These are phyloP conservation scores for Gamarada debralockiae DNA, from an alignment of 495 filamentous ascomycete species.

Conservation along the genomic window DNA sequence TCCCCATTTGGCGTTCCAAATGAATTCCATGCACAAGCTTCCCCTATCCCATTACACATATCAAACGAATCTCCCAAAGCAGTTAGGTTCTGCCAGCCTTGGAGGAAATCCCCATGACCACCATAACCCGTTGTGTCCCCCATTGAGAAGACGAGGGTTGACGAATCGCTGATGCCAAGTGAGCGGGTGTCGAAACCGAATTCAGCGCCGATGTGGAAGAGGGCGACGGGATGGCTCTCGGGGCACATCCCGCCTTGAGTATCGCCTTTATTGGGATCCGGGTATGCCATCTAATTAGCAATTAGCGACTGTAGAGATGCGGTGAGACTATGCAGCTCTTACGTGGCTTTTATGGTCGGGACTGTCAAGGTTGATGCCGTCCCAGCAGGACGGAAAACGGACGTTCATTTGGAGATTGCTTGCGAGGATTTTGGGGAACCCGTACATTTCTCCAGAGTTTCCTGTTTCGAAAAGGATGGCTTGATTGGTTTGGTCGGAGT, in stretches of 20 bases:
- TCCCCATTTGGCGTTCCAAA: neutral
- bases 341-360: constrained; percentile 53
- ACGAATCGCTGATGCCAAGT: constrained; percentile 35
- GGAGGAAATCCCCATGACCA: constrained; percentile 71
- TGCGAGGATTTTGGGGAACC: constrained; percentile 30
- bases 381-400: constrained; percentile 94
- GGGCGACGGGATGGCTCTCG: constrained; percentile 46
- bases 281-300: constrained; percentile 21
- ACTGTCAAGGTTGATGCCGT: constrained; percentile 61
- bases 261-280: constrained; percentile 23
- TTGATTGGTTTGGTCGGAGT: constrained; percentile 27
- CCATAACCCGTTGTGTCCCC: constrained; percentile 68
- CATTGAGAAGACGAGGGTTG: constrained; percentile 32
- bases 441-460: no score
- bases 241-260: constrained; percentile 53
- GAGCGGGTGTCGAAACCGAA: constrained; percentile 47
- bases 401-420: no score
- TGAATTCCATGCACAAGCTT: no score
- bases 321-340: constrained; percentile 40
- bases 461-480: constrained; percentile 33
- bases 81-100: constrained; percentile 63
- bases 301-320: constrained; percentile 37
- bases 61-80: constrained; percentile 39
- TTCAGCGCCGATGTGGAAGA: constrained; percentile 58
- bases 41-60: no score